These are phyloP conservation scores for Coffea humblotiana DNA, from an alignment of 305 asterid species.

Conservation along the genomic window DNA sequence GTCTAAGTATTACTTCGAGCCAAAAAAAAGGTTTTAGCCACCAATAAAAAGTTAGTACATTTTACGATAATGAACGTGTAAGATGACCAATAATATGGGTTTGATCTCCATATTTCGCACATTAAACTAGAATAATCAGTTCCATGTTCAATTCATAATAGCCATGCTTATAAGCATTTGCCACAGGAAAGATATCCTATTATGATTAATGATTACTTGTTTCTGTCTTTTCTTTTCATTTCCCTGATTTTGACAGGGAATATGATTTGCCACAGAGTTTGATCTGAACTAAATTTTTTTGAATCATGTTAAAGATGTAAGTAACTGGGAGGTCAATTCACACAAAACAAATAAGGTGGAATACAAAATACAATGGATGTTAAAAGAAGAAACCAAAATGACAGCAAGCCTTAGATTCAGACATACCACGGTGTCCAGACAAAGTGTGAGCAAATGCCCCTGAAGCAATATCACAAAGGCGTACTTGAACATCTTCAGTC, in stretches of 20 bases:
- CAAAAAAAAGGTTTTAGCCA: neutral
- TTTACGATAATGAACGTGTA: no score
- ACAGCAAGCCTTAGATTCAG: neutral
- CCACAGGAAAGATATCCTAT: no score
- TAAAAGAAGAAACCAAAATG: neutral
- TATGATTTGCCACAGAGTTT: no score
- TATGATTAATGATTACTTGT: no score
- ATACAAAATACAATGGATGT: neutral
- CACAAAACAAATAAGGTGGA: neutral
- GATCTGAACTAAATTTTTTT: neutral
- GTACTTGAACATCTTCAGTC: slow-evolving; percentile 97
- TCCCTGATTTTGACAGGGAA: no score
- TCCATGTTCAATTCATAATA: no score
- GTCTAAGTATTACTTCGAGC: neutral
- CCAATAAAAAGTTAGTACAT: neutral
- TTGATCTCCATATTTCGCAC: no score
- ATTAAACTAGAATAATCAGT: no score
- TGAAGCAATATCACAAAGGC: slow-evolving; percentile 91
- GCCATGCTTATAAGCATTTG: no score
- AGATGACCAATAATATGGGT: no score
- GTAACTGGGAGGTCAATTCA: neutral
- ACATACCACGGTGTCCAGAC: slow-evolving; percentile 98
- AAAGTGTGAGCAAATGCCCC: slow-evolving; percentile 97
- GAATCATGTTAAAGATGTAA: neutral
- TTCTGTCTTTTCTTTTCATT: no score